phyloP scores from a whole-genome alignment of 169 alveolate genomes.

The Plasmodium knowlesi region DNA sequence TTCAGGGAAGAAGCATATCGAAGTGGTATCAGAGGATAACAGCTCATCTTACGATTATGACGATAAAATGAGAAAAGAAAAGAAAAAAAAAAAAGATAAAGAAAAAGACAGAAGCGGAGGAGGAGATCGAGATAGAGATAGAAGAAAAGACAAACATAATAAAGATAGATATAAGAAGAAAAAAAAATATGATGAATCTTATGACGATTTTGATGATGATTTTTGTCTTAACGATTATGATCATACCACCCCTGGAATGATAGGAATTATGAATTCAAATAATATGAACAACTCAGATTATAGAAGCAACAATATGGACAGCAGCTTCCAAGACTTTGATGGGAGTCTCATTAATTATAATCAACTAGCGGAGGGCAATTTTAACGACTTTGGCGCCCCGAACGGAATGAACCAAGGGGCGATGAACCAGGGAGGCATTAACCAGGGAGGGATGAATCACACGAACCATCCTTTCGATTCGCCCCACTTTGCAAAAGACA shows the following conservation, averaged over 20 bases:
- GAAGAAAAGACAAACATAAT: slow-evolving; percentile 14
- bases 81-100: slow-evolving; percentile 28
- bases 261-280: slow-evolving; percentile 75
- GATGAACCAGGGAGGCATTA: neutral
- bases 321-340: slow-evolving; percentile 62
- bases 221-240: slow-evolving; percentile 71
- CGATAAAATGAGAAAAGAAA: slow-evolving; percentile 4
- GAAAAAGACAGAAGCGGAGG: slow-evolving; percentile 8
- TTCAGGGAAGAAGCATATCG: slow-evolving; percentile 42
- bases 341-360: slow-evolving; percentile 11
- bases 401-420: neutral
- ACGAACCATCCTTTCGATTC: neutral
- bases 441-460: neutral
- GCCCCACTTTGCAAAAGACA: slow-evolving; percentile 27
- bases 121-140: slow-evolving; percentile 27
- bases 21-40: slow-evolving; percentile 29
- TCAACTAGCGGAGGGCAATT: slow-evolving; percentile 14
- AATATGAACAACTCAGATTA: slow-evolving; percentile 48
- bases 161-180: slow-evolving; percentile 46
- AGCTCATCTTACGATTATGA: slow-evolving; percentile 16
- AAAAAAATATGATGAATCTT: slow-evolving; percentile 32
- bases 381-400: slow-evolving; percentile 6
- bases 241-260: slow-evolving; percentile 73
- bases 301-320: slow-evolving; percentile 39
- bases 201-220: slow-evolving; percentile 69